Evolutionary conservation across 441 rosid species (phyloP).

Genomic region (Biscutella laevigata): DNA sequence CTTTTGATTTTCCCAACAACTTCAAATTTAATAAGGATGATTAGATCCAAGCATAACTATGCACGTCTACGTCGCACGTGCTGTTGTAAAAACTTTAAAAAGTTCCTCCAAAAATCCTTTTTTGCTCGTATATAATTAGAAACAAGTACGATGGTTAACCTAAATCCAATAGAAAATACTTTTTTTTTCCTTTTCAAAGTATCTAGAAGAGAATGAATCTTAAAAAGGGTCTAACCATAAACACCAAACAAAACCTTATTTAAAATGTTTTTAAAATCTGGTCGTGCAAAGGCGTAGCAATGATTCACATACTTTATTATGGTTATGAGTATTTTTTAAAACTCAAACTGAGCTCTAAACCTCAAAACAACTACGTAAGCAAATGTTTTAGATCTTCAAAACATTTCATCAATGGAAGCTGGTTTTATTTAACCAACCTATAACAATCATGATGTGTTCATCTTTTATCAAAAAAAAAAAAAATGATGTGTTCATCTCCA

Average conservation of each 20-base stretch:
- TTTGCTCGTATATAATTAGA: neutral
- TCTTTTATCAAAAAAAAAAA: too few relatives aligned
- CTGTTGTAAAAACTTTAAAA: neutral
- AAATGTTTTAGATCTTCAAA: too few relatives aligned
- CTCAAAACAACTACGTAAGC: neutral
- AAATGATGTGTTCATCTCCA: constrained; percentile 3
- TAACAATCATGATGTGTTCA: too few relatives aligned
- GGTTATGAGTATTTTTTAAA: neutral
- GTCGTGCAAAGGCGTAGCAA: neutral
- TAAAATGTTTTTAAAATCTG: neutral
- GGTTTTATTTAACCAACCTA: neutral
- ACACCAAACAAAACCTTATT: neutral
- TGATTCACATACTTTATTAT: neutral
- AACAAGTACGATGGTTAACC: constrained; percentile 13
- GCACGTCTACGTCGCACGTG: constrained; percentile 27
- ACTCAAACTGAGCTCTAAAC: neutral
- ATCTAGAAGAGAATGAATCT: neutral
- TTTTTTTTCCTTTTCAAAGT: neutral
- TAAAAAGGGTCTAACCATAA: neutral
- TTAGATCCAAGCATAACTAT: constrained; percentile 9
- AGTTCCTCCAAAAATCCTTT: neutral
- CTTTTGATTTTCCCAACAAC: constrained; percentile 18
- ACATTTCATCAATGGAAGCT: too few relatives aligned
- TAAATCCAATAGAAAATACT: constrained; percentile 2
- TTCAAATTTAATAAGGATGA: neutral